Evolutionary conservation across 306 rosid genomes (phyloP).

Genomic region (Dalbergia oliveri): DNA sequence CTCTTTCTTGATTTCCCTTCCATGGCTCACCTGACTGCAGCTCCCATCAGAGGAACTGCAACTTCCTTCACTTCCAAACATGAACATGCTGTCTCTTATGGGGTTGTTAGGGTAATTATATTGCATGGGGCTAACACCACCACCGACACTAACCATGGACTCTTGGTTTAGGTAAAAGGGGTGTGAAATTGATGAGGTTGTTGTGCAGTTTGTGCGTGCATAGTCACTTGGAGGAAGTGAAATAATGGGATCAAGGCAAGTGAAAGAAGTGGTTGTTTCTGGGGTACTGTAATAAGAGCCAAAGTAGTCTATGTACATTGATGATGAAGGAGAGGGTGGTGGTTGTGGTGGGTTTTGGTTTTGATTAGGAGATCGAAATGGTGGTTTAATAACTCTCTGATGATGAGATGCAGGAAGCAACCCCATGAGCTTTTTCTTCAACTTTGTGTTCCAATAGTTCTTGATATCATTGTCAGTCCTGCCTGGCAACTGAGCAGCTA

Average conservation of each 20-base stretch:
- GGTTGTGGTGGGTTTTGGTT: conserved; percentile 4
- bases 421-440: conserved; percentile 89
- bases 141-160: conserved; percentile 7
- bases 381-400: conserved; percentile 51
- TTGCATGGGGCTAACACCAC: conserved; percentile 47
- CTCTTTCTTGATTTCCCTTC: conserved; percentile 62
- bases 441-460: conserved; percentile 99
- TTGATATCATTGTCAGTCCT: conserved; percentile 98
- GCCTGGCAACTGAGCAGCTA: conserved; percentile 96
- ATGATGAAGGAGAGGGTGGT: conserved; percentile 27
- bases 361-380: conserved; percentile 47
- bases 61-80: conserved; percentile 87
- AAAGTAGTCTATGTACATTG: conserved; percentile 44
- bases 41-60: conserved; percentile 88
- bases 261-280: conserved; percentile 43
- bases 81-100: conserved; percentile 49
- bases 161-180: conserved; percentile 63
- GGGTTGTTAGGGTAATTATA: conserved; percentile 49
- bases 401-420: conserved; percentile 53
- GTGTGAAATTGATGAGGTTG: conserved; percentile 24
- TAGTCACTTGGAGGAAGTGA: conserved; percentile 39
- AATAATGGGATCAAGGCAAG: conserved; percentile 47
- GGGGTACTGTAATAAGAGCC: conserved; percentile 43
- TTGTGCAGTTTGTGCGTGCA: conserved; percentile 44
- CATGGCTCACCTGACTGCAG: conserved; percentile 60